Conservation (phyloP, 495 filamentous ascomycete species). For the Talaromyces stipitatus region DNA sequence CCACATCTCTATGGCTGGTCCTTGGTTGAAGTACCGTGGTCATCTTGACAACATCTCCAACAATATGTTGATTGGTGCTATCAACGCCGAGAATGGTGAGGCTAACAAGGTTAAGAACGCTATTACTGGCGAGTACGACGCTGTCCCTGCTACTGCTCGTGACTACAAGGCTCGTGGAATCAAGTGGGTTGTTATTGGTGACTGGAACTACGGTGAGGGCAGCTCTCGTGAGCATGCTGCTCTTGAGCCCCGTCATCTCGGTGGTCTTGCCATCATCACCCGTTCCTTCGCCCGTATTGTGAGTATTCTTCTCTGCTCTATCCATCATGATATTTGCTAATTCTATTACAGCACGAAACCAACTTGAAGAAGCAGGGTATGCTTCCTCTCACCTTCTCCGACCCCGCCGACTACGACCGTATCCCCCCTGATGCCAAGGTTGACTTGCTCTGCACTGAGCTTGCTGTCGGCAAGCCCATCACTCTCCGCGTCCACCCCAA, state of each 20-base stretch:
- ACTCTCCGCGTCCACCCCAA: constrained; percentile 87
- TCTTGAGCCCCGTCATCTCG: constrained; percentile 94
- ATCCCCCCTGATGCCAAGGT: constrained; percentile 90
- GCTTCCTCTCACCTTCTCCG: constrained; percentile 91
- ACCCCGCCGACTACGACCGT: constrained; percentile 96
- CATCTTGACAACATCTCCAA: constrained; percentile 99
- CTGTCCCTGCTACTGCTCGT: constrained; percentile 89
- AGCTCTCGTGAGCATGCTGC: constrained; percentile 96
- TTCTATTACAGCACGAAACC: constrained; percentile 68
- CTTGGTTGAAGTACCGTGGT: constrained; percentile 99
- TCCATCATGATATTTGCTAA: constrained; percentile 9
- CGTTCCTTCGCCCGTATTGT: constrained; percentile 92
- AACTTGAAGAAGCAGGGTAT: constrained; percentile 99
- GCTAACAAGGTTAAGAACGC: constrained; percentile 97
- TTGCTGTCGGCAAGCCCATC: constrained; percentile 89
- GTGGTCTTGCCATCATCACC: constrained; percentile 94
- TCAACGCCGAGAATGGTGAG: constrained; percentile 91
- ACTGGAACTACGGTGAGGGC: constrained; percentile 99
- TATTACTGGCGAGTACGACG: constrained; percentile 72
- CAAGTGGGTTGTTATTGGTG: constrained; percentile 96
- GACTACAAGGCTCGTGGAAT: constrained; percentile 97
- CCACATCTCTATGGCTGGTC: constrained; percentile 98
- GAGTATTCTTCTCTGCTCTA: constrained; percentile 18
- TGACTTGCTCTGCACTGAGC: constrained; percentile 81
- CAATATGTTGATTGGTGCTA: constrained; percentile 99